Percentiles rank a stretch among this genome's conserved stretches.
Conservation (phyloP, 352 stramenopile species). For the Saprolegnia diclina region DNA sequence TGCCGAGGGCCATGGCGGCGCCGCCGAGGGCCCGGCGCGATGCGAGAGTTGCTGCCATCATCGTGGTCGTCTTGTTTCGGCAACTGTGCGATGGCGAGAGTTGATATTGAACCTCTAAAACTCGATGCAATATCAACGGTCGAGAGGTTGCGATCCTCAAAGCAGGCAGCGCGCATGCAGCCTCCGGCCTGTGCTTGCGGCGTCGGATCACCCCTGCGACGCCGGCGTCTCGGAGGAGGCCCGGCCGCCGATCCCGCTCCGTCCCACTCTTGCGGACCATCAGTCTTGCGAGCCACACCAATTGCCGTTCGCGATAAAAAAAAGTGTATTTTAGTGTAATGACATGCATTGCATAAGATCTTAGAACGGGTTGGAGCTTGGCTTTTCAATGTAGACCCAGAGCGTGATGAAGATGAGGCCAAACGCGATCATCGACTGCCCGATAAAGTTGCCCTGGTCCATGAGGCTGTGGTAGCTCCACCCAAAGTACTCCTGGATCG, state of each 20-base stretch:
- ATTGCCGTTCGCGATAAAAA: background rate
- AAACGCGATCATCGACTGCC: constrained; percentile 68
- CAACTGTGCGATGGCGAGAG: background rate
- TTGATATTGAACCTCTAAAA: background rate
- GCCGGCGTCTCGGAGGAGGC: too few relatives aligned
- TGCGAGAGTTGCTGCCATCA: background rate
- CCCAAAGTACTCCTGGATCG: constrained; percentile 82
- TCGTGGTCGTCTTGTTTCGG: background rate
- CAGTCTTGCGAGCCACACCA: background rate
- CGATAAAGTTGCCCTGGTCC: constrained; percentile 85
- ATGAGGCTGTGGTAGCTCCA: constrained; percentile 85
- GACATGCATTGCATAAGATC: background rate
- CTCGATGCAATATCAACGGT: background rate
- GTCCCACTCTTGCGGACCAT: too few relatives aligned
- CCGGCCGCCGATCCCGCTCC: too few relatives aligned
- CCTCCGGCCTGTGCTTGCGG: background rate
- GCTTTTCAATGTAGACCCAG: constrained; percentile 79
- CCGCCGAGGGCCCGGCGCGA: constrained; percentile 4
- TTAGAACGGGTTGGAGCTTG: constrained; percentile 59
- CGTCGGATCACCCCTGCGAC: background rate
- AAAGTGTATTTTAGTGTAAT: background rate
- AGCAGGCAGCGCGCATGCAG: background rate
- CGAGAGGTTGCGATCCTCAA: background rate
- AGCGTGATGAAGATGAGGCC: constrained; percentile 78
- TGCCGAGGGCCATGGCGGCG: background rate